phyloP scores from a whole-genome alignment of 176 grass and related monocot species.

The Eragrostis nindensis region DNA sequence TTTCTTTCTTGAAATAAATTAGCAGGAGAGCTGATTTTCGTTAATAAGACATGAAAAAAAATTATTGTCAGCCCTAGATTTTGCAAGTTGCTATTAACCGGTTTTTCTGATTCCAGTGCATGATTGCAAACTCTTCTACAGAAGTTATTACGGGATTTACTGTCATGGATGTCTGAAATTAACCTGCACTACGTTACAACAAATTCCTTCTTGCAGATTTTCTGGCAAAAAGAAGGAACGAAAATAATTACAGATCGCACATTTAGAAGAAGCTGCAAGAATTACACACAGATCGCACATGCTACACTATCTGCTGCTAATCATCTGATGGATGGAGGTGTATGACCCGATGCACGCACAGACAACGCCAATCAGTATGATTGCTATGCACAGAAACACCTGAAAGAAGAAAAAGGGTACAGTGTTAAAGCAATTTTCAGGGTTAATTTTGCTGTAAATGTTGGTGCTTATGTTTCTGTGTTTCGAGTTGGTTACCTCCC shows the following conservation, averaged over 20 bases:
- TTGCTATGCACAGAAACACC: constrained; percentile 43
- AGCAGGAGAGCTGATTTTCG: no score
- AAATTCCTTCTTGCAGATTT: not conserved
- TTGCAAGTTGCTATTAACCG: not conserved
- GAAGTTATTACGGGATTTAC: not conserved
- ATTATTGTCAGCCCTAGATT: not conserved
- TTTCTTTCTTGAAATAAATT: no score
- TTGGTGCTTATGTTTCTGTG: not conserved
- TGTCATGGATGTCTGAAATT: not conserved
- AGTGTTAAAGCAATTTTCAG: constrained; percentile 9
- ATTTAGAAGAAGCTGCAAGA: constrained; percentile 22
- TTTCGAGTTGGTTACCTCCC: constrained; percentile 58
- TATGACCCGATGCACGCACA: constrained; percentile 56
- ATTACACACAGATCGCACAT: constrained; percentile 4
- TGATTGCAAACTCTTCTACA: no score
- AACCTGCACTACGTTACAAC: not conserved
- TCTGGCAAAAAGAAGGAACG: not conserved
- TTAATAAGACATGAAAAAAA: no score
- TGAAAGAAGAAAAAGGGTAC: constrained; percentile 31
- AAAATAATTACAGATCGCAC: not conserved
- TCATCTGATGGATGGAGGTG: constrained; percentile 62
- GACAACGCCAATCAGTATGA: constrained; percentile 56
- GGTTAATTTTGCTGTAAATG: not conserved
- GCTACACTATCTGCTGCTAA: constrained; percentile 35
- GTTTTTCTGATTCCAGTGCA: not conserved